Conservation (phyloP, 1,284 basidiomycete species). For the Ganoderma boninense region DNA sequence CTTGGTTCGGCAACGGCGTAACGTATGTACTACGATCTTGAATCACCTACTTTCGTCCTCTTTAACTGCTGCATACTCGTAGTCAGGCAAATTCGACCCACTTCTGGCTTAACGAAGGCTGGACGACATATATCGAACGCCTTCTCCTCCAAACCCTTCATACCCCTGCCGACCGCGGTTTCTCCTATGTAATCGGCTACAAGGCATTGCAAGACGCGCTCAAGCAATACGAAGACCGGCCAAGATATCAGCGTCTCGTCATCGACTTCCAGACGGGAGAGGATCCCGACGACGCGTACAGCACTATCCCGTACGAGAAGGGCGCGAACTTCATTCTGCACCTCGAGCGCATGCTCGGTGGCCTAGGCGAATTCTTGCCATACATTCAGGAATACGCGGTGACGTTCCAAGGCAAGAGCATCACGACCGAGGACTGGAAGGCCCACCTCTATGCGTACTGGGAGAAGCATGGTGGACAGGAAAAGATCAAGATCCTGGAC, state of each 20-base stretch:
- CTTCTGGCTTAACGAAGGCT: slow-evolving; percentile 95
- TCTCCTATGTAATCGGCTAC: slow-evolving; percentile 69
- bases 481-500: slow-evolving; percentile 76
- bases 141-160: slow-evolving; percentile 81
- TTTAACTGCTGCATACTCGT: slow-evolving; percentile 9
- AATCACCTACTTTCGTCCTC: not conserved
- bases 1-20: slow-evolving; percentile 89
- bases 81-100: slow-evolving; percentile 77
- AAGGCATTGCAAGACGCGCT: slow-evolving; percentile 82
- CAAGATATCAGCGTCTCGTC: slow-evolving; percentile 87
- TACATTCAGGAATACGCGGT: slow-evolving; percentile 86
- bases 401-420: slow-evolving; percentile 83
- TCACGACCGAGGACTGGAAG: slow-evolving; percentile 92
- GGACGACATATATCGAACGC: slow-evolving; percentile 95
- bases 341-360: slow-evolving; percentile 85
- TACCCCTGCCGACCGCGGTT: slow-evolving; percentile 83
- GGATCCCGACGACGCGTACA: slow-evolving; percentile 87
- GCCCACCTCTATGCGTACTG: slow-evolving; percentile 87
- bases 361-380: slow-evolving; percentile 85
- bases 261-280: slow-evolving; percentile 88
- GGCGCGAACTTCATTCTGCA: slow-evolving; percentile 77
- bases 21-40: slow-evolving; percentile 56
- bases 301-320: slow-evolving; percentile 78
- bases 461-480: slow-evolving; percentile 61
- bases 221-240: slow-evolving; percentile 61